Base-by-base conservation (phyloP, 768 basidiomycete species). In the Pulveroboletus sp. region DNA sequence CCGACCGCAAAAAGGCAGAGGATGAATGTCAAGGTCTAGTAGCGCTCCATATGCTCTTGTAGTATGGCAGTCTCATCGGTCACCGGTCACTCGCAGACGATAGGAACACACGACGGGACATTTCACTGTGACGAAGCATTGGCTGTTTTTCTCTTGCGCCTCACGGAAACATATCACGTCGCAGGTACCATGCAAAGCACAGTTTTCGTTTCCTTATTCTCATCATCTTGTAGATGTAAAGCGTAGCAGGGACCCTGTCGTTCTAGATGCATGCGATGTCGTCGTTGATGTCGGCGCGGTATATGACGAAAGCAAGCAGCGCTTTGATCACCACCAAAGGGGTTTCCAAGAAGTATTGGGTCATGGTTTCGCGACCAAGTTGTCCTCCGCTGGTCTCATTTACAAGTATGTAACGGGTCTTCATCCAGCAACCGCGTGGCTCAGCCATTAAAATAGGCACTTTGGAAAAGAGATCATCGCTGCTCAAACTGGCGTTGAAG, bases 61-160 rank as follows among this genome's bases (percentile, higher is more conserved):
- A 28, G 30, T 9, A 24, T 30, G 7, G 5, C 32, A 33, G 21
- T 15, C 43, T 48, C 45, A 43, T 50, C 9, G 9, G 8, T 47
- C 39, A 27, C 36, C 9, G 9, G 8, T 45, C 39, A 27, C 36
- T 15, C 32, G 21, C 41, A 92, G 89, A 70, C 82, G 36, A 95
- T 97, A 61, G 93, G 93, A 31, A 96, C 94, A 1, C 93, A 97
- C 69, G 91, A 87, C 51, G 94, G 94, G 15, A 92, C 92, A 0
- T 97, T 97, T 66, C 94, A 99, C 61, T 94, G 92, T 68, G 95
- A 99, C 60, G 95, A 99, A 71, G 93, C 93, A 0, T 79, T 98
- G 30, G 96, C 95, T 0, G 89, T 95, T 15, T 93, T 86, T 68
- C 77, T 99, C 55, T 76, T 99, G 28, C 83, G 83, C 43, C 82